phyloP scores from a whole-genome alignment of 2,329 filamentous ascomycete genomes.

The Cladosporium sphaerospermum region DNA sequence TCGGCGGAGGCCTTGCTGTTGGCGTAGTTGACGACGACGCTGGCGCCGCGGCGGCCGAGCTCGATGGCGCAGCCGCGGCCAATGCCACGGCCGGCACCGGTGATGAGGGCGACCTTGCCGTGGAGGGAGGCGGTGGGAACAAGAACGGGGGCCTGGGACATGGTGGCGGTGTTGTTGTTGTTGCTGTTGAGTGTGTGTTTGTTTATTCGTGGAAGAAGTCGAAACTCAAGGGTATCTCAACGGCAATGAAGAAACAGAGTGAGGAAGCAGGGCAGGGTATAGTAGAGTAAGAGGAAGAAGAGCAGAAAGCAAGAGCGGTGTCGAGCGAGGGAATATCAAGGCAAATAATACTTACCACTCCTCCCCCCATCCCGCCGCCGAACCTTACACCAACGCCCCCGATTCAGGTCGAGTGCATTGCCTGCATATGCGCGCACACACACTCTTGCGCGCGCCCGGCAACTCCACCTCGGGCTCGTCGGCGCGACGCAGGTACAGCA shows the following conservation, averaged over 20 bases:
- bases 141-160: conserved; percentile 29
- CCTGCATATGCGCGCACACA: background rate
- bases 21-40: conserved; percentile 61
- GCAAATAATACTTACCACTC: conserved; percentile 1
- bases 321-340: conserved; percentile 5
- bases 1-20: conserved; percentile 46
- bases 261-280: conserved; percentile 2
- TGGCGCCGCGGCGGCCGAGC: conserved; percentile 59
- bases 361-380: background rate
- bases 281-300: conserved; percentile 1
- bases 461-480: background rate
- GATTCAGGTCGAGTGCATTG: conserved; percentile 7
- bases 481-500: conserved; percentile 6
- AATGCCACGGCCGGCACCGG: conserved; percentile 60
- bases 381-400: conserved; percentile 1
- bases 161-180: conserved; percentile 16
- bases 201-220: background rate
- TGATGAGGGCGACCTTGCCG: conserved; percentile 55
- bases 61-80: conserved; percentile 61
- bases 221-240: conserved; percentile 4
- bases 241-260: background rate
- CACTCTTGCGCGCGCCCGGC: background rate
- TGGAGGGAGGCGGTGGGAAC: conserved; percentile 46
- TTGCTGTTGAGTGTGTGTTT: background rate
- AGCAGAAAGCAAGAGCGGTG: conserved; percentile 14